These are phyloP conservation scores for Elsinoe ampelina DNA, from an alignment of 2,329 filamentous ascomycete genomes.

Conservation along the genomic window DNA sequence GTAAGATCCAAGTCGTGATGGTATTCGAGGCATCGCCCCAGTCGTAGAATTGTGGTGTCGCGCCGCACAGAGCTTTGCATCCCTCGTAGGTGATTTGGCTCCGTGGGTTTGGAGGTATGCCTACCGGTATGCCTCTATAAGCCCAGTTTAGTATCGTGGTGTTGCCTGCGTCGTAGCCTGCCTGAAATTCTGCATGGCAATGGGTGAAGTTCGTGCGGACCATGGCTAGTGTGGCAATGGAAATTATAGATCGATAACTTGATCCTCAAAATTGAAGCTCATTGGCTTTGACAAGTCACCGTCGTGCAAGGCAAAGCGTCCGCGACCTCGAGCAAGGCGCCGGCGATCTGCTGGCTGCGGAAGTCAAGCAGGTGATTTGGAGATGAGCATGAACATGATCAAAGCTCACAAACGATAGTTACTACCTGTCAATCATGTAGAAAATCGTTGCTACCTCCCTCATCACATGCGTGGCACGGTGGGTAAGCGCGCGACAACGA, in stretches of 20 bases:
- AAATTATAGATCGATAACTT: background rate
- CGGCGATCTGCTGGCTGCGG: too few relatives aligned
- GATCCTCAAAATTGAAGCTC: too few relatives aligned
- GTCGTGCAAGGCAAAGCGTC: too few relatives aligned
- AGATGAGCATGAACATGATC: too few relatives aligned
- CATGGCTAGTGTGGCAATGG: background rate
- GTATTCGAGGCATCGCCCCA: slow-evolving; percentile 27
- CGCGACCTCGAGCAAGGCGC: too few relatives aligned
- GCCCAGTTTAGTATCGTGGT: background rate
- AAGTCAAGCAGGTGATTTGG: too few relatives aligned
- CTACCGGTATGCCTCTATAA: background rate
- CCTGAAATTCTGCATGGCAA: background rate
- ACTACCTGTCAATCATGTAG: too few relatives aligned
- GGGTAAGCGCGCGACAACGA: background rate
- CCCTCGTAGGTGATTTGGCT: background rate
- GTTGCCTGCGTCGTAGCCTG: background rate
- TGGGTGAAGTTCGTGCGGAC: background rate
- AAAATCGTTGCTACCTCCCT: too few relatives aligned
- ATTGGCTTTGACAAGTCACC: too few relatives aligned
- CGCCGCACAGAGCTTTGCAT: background rate
- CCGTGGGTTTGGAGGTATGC: background rate
- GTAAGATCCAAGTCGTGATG: slow-evolving; percentile 34
- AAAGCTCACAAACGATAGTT: too few relatives aligned
- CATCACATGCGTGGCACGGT: background rate
- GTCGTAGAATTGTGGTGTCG: slow-evolving; percentile 19